Base-by-base conservation (phyloP, 1,284 basidiomycete species). In the Trichosporon asahii region DNA sequence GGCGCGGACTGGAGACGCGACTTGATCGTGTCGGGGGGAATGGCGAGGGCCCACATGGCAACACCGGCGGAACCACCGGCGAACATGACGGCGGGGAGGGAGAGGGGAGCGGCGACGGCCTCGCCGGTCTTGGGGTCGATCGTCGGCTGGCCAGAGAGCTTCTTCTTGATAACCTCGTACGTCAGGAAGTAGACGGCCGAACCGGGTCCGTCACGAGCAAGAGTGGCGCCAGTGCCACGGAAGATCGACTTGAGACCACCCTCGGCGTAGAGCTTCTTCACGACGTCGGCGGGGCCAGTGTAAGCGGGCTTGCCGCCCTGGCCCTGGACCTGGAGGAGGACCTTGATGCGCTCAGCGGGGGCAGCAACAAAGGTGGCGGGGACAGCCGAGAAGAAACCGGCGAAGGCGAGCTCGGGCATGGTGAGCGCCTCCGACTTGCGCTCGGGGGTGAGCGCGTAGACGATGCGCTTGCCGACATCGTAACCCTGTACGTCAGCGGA, bases 131-230 rank as follows among this genome's bases (percentile, higher is more conserved):
- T 60, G 21, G 78, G 79, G 40, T 81, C 70, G 23, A 70, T 69
- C 35, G 64, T 68, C 8, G 79, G 77, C 29, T 71, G 23, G 31
- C 70, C 68, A 14, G 86, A 86, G 70, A 99, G 84, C 9, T 87
- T 83, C 78, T 91, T 92, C 86, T 99, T 99, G 69, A 93, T 90
- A 49, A 94, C 87, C 85, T 99, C 97, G 83, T 99, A 99, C 5
- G 95, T 92, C 33, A 93, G 94, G 82, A 99, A 99, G 86, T 99
- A 98, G 63, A 93, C 95, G 74, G 97, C 97, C 77, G 91, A 94
- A 66, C 97, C 97, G 2, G 97, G 97, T 67, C 95, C 96, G 82
- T 99, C 97, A 76, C 97, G 88, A 46, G 90, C 91, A 14, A 99
- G 86, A 0, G 97, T 99, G 15, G 96, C 97, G 70, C 88, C 87